These are phyloP conservation scores for Ajuga reptans DNA, from an alignment of 305 asterid genomes.

Conservation along the genomic window DNA sequence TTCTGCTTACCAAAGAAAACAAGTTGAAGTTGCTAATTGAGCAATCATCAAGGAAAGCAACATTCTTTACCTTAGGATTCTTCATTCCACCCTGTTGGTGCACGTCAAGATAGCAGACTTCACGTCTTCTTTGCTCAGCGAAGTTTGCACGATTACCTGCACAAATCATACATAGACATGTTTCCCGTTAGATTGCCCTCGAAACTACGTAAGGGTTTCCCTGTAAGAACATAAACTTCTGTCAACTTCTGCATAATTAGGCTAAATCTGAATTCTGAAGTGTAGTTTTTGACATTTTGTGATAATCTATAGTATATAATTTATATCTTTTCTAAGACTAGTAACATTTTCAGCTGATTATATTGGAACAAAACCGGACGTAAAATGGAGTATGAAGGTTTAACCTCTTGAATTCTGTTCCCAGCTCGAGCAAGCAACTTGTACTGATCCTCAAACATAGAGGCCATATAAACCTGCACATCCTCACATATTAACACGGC, in stretches of 20 bases:
- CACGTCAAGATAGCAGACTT: slow-evolving; percentile 62
- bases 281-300: too few relatives aligned
- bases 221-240: too few relatives aligned
- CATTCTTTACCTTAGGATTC: neutral
- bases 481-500: neutral
- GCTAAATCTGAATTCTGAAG: too few relatives aligned
- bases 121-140: slow-evolving; percentile 66
- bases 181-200: neutral
- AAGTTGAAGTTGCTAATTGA: neutral
- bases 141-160: slow-evolving; percentile 71
- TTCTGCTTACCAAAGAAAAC: neutral
- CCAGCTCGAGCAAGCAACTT: slow-evolving; percentile 93
- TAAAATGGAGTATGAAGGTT: neutral
- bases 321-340: too few relatives aligned
- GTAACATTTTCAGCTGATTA: neutral
- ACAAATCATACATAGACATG: slow-evolving; percentile 4
- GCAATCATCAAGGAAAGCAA: neutral
- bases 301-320: too few relatives aligned
- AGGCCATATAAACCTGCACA: slow-evolving; percentile 78
- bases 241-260: too few relatives aligned
- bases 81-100: slow-evolving; percentile 68
- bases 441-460: slow-evolving; percentile 78
- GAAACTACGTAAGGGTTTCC: too few relatives aligned
- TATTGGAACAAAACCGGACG: neutral
- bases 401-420: slow-evolving; percentile 82